Evolutionary conservation across 2,329 filamentous ascomycete species (phyloP).

Genomic region (Colletotrichum agaves): DNA sequence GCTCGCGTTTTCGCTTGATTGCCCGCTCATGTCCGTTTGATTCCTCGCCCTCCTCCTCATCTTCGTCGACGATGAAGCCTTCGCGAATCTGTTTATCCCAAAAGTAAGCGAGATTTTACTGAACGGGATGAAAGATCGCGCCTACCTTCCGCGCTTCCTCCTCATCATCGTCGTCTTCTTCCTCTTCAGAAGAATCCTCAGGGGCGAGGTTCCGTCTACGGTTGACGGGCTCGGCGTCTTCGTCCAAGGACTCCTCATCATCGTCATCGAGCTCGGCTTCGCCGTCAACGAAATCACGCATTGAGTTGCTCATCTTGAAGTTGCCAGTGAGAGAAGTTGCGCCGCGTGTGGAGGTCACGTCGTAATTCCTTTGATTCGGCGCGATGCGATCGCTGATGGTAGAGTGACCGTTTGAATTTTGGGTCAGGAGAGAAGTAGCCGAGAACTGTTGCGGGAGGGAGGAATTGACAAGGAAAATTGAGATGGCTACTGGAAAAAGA

Average conservation of each 20-base stretch:
- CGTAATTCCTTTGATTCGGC: slow-evolving; percentile 3
- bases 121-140: slow-evolving; percentile 28
- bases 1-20: slow-evolving; percentile 80
- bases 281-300: slow-evolving; percentile 83
- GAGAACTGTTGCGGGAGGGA: neutral
- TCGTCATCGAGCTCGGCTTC: slow-evolving; percentile 89
- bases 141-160: slow-evolving; percentile 81
- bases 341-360: slow-evolving; percentile 11
- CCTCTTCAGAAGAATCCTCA: slow-evolving; percentile 91
- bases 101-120: slow-evolving; percentile 31
- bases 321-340: slow-evolving; percentile 5
- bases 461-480: neutral
- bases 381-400: neutral
- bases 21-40: slow-evolving; percentile 64
- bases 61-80: slow-evolving; percentile 96
- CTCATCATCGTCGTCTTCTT: slow-evolving; percentile 91
- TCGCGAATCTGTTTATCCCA: slow-evolving; percentile 75
- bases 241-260: slow-evolving; percentile 84
- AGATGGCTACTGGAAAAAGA: neutral
- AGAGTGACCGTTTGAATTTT: neutral
- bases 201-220: slow-evolving; percentile 58
- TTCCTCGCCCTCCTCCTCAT: slow-evolving; percentile 76
- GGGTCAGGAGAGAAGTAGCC: neutral
- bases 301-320: slow-evolving; percentile 65
- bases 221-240: slow-evolving; percentile 70